phyloP scores from a whole-genome alignment of 768 basidiomycete species.

The Lactarius indigo region DNA sequence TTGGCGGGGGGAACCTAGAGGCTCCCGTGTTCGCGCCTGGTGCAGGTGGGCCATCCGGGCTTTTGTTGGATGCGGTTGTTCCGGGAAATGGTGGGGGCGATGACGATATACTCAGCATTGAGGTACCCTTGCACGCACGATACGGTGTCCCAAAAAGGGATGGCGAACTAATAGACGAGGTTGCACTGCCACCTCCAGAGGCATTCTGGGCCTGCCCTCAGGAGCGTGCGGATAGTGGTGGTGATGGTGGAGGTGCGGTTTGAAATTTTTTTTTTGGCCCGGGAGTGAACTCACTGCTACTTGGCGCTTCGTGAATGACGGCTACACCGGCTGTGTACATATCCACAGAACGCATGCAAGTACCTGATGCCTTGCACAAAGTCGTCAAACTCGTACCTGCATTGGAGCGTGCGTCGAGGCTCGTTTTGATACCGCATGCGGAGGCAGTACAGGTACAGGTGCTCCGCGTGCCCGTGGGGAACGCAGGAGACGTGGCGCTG shows the following conservation, averaged over 20 bases:
- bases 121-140: not conserved
- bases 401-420: not conserved
- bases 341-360: not conserved
- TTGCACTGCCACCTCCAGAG: conserved; percentile 9
- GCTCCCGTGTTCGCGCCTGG: conserved; percentile 1
- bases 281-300: not conserved
- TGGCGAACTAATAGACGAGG: conserved; percentile 4
- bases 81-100: not conserved
- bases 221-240: not conserved
- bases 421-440: conserved; percentile 9
- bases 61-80: not conserved
- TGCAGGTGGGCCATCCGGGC: conserved; percentile 3
- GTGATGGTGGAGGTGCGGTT: not conserved
- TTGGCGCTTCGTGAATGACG: too few species aligned
- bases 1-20: conserved; percentile 19
- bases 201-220: conserved; percentile 19
- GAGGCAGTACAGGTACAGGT: not conserved
- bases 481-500: conserved; percentile 12
- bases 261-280: not conserved
- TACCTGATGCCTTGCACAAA: not conserved
- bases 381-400: conserved; percentile 8
- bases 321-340: not conserved
- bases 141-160: conserved; percentile 8
- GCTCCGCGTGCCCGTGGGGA: conserved; percentile 17
- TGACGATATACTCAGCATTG: not conserved